Conservation (phyloP, 129 eudicot species). For the Flaveria bidentis region DNA sequence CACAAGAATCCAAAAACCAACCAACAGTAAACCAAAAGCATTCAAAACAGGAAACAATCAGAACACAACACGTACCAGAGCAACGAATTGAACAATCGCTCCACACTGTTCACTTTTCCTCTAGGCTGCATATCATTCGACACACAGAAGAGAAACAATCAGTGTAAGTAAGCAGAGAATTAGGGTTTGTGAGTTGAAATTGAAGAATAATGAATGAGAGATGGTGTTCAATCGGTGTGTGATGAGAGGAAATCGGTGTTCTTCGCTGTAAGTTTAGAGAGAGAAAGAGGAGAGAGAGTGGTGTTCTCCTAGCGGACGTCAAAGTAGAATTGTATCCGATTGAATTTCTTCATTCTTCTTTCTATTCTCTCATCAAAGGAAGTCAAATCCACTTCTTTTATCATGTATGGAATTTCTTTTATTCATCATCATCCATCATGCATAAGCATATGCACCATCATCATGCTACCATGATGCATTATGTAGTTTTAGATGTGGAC, state of each 20-base stretch:
- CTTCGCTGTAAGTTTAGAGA: constrained; percentile 69
- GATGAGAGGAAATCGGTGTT: constrained; percentile 39
- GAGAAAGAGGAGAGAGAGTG: constrained; percentile 61
- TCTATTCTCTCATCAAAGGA: constrained; percentile 41
- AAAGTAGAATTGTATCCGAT: constrained; percentile 76
- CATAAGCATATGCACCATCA: not conserved
- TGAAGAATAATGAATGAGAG: constrained; percentile 27
- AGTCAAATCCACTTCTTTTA: constrained; percentile 69
- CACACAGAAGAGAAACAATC: not conserved
- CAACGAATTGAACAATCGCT: constrained; percentile 20
- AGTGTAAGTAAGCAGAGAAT: not conserved
- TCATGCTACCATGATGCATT: constrained; percentile 18
- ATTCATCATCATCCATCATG: not conserved
- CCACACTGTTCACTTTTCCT: constrained; percentile 23
- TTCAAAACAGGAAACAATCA: constrained; percentile 1
- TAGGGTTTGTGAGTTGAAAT: constrained; percentile 31
- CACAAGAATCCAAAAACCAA: not conserved
- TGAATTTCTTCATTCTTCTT: constrained; percentile 60
- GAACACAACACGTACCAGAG: constrained; percentile 40
- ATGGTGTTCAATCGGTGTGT: constrained; percentile 29
- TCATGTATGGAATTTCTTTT: constrained; percentile 17
- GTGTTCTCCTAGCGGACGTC: constrained; percentile 90
- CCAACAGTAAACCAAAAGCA: not conserved
- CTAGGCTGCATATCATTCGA: not conserved
- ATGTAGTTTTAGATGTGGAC: constrained; percentile 3